Conservation (phyloP, 768 basidiomycete genomes). For the Russula vinacea region DNA sequence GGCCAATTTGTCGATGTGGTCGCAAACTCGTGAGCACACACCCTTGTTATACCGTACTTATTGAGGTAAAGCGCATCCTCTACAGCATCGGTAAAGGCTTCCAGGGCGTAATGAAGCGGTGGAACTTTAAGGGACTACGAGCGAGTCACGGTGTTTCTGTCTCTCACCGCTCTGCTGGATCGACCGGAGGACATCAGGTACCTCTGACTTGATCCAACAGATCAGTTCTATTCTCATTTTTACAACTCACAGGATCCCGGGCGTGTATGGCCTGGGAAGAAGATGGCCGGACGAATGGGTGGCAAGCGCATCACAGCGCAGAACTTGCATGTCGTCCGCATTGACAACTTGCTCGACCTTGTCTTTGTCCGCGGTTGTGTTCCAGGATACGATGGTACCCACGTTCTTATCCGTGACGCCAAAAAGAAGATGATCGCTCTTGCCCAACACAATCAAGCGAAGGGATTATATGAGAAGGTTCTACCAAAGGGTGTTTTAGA, state of each 20-base stretch:
- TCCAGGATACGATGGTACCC: slow-evolving; percentile 85
- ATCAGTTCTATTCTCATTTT: slow-evolving; percentile 16
- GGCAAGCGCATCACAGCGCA: slow-evolving; percentile 77
- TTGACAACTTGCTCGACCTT: slow-evolving; percentile 83
- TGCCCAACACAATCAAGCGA: slow-evolving; percentile 61
- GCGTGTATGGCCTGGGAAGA: slow-evolving; percentile 93
- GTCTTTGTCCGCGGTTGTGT: slow-evolving; percentile 90
- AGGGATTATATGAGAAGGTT: slow-evolving; percentile 71
- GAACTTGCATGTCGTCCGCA: slow-evolving; percentile 83
- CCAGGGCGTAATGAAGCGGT: slow-evolving; percentile 94
- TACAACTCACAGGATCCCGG: slow-evolving; percentile 75
- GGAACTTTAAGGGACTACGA: slow-evolving; percentile 86
- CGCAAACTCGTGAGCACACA: slow-evolving; percentile 73
- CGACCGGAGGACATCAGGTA: slow-evolving; percentile 94
- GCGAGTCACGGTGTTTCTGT: slow-evolving; percentile 96
- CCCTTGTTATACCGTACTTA: background rate
- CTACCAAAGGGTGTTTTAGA: slow-evolving; percentile 78
- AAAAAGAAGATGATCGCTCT: slow-evolving; percentile 77
- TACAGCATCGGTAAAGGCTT: slow-evolving; percentile 93
- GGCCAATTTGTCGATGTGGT: slow-evolving; percentile 94
- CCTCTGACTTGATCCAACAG: slow-evolving; percentile 28
- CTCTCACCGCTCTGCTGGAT: slow-evolving; percentile 89
- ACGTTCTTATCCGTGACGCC: slow-evolving; percentile 81
- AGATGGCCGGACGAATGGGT: slow-evolving; percentile 96
- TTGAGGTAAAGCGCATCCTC: background rate